Base-by-base conservation (phyloP, 2,329 filamentous ascomycete genomes). In the Xylaria sp. region DNA sequence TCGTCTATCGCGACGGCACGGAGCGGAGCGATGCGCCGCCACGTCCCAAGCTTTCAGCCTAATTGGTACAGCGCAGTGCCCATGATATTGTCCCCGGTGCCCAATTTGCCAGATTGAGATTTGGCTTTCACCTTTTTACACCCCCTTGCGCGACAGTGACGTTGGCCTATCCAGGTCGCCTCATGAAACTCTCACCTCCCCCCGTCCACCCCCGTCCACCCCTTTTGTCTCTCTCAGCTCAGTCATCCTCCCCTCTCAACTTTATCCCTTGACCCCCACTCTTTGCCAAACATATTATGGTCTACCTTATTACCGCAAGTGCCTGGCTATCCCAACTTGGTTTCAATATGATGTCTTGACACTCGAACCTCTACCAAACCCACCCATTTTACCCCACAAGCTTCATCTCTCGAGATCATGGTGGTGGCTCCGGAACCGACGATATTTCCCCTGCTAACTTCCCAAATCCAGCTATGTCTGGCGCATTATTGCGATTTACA, bases 401-500 rank as follows among this genome's bases (percentile, higher is more conserved):
- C 24, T 3, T 13, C 29, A 57, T 43, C 21, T 48, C 45, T 50
- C 50, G 42, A 39, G 21, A 59, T 38, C 44, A 69, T 68, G 66
- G 61, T 63, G 45, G 50, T 64, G 42, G 53, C 60, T 43, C 59
- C 50, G 24, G 58, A 59, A 43, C 57, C 63, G 39, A 44, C 59
- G 24, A 48, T 63, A 40, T 63, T 65, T 37, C 61, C 67, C 29
- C 56, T 75, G 68, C 74, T 78, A 66, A 78, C 69, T 19, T 66
- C 69, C 16, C 63, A 69, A 45, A 61, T 84, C 54, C 80, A 88
- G 85, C 74, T 88, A 68, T 87, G 84, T 69, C 78, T 89, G 64
- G 86, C 86, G 65, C 85, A 88, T 70, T 88, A 88, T 68, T 89
- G 86, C 77, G 86, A 89, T 70, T 78, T 83, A 59, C 86, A 89